phyloP scores from a whole-genome alignment of 768 basidiomycete species.

The Mrakia frigida region DNA sequence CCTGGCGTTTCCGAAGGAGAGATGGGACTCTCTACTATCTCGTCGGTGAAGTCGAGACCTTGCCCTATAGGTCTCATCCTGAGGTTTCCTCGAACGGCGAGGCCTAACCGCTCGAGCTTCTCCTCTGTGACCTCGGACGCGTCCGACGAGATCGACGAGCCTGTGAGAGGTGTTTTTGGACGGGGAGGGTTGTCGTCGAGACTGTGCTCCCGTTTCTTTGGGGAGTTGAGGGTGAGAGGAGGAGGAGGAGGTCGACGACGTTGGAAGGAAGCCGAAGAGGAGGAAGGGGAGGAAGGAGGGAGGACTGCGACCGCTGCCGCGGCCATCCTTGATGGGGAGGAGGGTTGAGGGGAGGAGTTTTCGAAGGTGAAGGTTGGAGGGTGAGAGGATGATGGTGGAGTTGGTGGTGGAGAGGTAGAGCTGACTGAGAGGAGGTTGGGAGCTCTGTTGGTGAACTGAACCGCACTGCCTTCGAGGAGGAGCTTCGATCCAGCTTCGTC shows the following conservation, averaged over 20 bases:
- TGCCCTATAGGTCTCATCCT: conserved; percentile 3
- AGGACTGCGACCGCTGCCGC: not conserved
- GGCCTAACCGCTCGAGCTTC: conserved; percentile 10
- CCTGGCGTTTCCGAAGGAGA: not conserved
- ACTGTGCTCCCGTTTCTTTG: conserved; percentile 1
- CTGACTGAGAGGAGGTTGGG: too few relatives aligned
- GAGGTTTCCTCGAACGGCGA: conserved; percentile 11
- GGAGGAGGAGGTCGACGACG: not conserved
- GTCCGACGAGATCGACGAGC: conserved; percentile 14
- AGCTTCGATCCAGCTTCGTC: not conserved
- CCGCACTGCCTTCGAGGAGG: not conserved
- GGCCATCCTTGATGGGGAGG: not conserved
- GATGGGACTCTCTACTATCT: not conserved
- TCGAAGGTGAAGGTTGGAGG: conserved; percentile 1
- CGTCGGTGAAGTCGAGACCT: not conserved
- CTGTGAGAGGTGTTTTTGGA: conserved; percentile 13
- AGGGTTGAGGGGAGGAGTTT: not conserved
- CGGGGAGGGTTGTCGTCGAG: not conserved
- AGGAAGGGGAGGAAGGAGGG: conserved; percentile 4
- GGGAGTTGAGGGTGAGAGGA: conserved; percentile 13
- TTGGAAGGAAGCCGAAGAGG: not conserved
- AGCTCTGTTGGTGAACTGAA: not conserved
- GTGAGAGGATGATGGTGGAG: not conserved
- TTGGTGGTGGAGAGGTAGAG: not conserved
- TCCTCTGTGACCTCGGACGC: not conserved